A percentile compares a stretch with the other conserved stretches of the same genome.
These are phyloP conservation scores for Marasmius tenuissimus DNA, from an alignment of 1,284 basidiomycete genomes.

Conservation along the genomic window DNA sequence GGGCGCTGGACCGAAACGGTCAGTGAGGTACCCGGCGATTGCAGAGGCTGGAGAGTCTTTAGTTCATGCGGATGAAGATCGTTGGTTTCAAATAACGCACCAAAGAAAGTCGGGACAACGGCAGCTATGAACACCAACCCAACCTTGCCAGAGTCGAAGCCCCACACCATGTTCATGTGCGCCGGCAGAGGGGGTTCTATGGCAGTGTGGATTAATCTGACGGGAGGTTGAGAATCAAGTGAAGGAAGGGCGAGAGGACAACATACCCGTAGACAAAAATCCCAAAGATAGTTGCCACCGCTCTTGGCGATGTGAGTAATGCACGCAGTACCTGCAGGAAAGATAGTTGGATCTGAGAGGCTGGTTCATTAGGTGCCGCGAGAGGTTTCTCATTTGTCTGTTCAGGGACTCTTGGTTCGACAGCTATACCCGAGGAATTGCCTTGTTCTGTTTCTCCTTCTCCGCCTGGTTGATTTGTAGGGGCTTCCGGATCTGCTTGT, in stretches of 20 bases:
- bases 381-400: too few species aligned
- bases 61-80: neutral
- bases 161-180: constrained; percentile 61
- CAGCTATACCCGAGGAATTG: too few species aligned
- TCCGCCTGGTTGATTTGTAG: constrained; percentile 7
- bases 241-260: constrained; percentile 1
- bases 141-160: constrained; percentile 58
- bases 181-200: constrained; percentile 70
- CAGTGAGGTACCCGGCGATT: constrained; percentile 62
- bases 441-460: too few species aligned
- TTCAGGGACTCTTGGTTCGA: too few species aligned
- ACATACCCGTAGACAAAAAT: constrained; percentile 57
- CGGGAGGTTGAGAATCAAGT: neutral
- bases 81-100: constrained; percentile 34
- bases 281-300: constrained; percentile 23
- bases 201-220: constrained; percentile 53
- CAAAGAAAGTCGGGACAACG: constrained; percentile 65
- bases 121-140: constrained; percentile 73
- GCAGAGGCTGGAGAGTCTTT: constrained; percentile 49
- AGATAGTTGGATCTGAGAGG: too few species aligned
- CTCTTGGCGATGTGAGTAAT: too few species aligned
- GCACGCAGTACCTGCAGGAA: too few species aligned
- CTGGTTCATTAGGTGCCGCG: too few species aligned
- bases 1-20: constrained; percentile 61
- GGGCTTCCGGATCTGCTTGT: neutral